Evolutionary conservation across 768 basidiomycete species (phyloP), one percentile per base, ranked within the genome.

Genomic region (Termitomyces eurrhizus): DNA sequence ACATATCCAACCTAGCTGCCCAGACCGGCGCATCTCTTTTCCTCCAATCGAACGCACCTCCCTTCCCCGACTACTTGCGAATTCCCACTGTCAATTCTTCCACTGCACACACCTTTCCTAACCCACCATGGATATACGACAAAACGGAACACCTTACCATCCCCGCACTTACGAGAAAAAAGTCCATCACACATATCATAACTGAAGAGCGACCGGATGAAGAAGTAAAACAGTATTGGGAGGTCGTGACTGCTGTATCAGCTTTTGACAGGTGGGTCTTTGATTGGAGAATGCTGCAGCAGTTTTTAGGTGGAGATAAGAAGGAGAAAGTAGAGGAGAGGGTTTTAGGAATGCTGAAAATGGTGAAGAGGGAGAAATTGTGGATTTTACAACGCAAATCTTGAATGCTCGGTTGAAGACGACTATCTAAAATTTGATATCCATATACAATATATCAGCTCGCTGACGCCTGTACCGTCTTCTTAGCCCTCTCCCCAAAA

Each of bases 1-100:
- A 95, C 67, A 85, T 97, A 48, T 87, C 85, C 54, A 91, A 95
- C 63, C 82, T 93, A 48, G 90, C 92, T 1, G 88, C 92, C 2
- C 95, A 96, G 72, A 93, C 89, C 0, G 96, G 97, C 2, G 90
- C 93, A 3, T 90, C 93, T 0, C 85, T 95, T 56, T 97, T 98
- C 78, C 84, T 86, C 24, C 90, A 92, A 44, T 78, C 83, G 24
- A 77, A 88, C 57, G 73, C 87, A 0, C 78, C 81, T 0, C 89
- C 93, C 1, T 80, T 80, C 56, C 69, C 52, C 68, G 4, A 60
- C 63, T 18, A 58, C 46, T 52, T 60, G 18, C 56, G 66, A 13
- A 55, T 53, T 55, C 64, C 52, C 37, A 36, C 53, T 52, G 24
- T 57, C 63, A 48, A 64, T 57, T 44, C 58, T 45, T 39, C 44